Conservation (phyloP, 768 basidiomycete species). For the Xerocomellus intermedius region DNA sequence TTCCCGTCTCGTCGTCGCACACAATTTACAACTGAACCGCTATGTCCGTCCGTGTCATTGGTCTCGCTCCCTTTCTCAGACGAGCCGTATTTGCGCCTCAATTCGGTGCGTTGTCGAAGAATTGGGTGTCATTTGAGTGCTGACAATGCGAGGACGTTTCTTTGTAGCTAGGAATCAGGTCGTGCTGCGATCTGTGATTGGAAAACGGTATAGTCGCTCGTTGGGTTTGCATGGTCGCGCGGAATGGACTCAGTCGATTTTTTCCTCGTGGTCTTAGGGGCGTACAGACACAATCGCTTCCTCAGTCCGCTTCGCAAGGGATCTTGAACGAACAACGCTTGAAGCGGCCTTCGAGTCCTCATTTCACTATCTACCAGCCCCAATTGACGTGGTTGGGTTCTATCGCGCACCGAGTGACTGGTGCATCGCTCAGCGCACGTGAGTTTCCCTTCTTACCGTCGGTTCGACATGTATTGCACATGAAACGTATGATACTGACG, state of each 20-base stretch:
- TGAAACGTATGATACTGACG: not conserved
- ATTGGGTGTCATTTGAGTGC: not conserved
- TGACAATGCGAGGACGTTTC: not conserved
- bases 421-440: constrained; percentile 67
- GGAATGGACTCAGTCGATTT: not conserved
- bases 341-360: constrained; percentile 87
- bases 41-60: constrained; percentile 51
- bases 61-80: constrained; percentile 56
- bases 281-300: constrained; percentile 64
- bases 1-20: not conserved
- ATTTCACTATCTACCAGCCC: constrained; percentile 95
- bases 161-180: constrained; percentile 43
- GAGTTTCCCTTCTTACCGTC: not conserved
- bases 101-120: constrained; percentile 22
- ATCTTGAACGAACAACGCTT: constrained; percentile 89
- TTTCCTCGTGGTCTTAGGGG: constrained; percentile 33
- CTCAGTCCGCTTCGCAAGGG: constrained; percentile 52
- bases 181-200: constrained; percentile 29
- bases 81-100: constrained; percentile 42
- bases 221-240: not conserved
- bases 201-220: constrained; percentile 38
- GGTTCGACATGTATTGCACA: not conserved
- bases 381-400: constrained; percentile 90
- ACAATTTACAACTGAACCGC: constrained; percentile 17
- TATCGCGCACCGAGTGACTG: constrained; percentile 86